Evolutionary conservation across 768 basidiomycete genomes (phyloP), one percentile per base, ranked within the genome.

Genomic region (Collybiopsis confluens): DNA sequence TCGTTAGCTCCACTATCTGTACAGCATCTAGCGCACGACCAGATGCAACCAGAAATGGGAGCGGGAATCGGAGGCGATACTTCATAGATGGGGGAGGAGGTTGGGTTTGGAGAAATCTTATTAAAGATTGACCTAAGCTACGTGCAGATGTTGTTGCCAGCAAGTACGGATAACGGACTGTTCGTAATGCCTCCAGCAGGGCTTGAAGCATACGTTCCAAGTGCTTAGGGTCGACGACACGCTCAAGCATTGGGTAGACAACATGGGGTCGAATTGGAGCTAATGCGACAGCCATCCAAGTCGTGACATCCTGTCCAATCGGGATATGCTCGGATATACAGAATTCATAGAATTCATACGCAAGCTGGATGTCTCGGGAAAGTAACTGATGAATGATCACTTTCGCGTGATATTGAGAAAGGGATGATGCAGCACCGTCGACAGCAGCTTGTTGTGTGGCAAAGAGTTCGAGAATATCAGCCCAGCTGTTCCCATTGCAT

Each of bases 11-110:
- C 38, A 83, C 64, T 23, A 82, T 58, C 38, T 65, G 56, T 1
- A 78, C 58, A 8, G 76, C 70, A 20, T 65, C 61, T 0, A 61
- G 57, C 8, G 75, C 65, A 41, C 74, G 69, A 10, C 65, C 69
- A 3, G 73, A 69, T 23, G 65, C 52, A 16, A 75, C 63, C 66
- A 78, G 60, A 52, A 74, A 62, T 26, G 61, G 61, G 53, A 82
- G 64, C 24, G 79, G 70, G 47, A 73, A 76, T 10, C 78, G 73
- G 30, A 84, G 61, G n/a, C 74, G 75, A 58, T 75, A 73, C 51
- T 76, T 77, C 11, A 52, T 54, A 7, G 58, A 54, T 6, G 35
- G 33, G 0, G 70, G 62, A 0, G 77, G 76, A 16, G 59, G 58
- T 3, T 59, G 64, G 2, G 61, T 61, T 8, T 56, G 41, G 54